Percentiles rank a stretch among this genome's conserved stretches.
phyloP scores from a whole-genome alignment of 805 yeast genomes.

The Teunomyces kruisii region DNA sequence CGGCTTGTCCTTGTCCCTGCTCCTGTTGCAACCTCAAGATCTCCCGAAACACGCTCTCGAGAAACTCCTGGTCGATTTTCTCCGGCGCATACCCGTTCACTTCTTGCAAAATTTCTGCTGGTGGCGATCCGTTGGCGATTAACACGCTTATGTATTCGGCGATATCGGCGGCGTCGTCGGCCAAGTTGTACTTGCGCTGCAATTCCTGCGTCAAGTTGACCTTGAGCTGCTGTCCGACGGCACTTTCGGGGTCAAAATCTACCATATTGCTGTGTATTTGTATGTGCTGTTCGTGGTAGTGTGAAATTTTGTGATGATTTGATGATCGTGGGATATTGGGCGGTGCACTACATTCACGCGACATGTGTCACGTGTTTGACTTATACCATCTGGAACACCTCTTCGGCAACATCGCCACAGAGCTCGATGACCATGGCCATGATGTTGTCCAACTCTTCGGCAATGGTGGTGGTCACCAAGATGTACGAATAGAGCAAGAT shows the following conservation, averaged over 20 bases:
- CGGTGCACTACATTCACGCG: not conserved
- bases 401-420: constrained; percentile 67
- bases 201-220: constrained; percentile 36
- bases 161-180: constrained; percentile 51
- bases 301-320: not conserved
- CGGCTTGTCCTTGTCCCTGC: constrained; percentile 8
- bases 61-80: constrained; percentile 56
- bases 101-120: constrained; percentile 60
- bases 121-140: constrained; percentile 65
- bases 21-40: constrained; percentile 37
- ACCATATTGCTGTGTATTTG: constrained; percentile 5
- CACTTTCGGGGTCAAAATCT: constrained; percentile 41
- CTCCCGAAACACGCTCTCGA: constrained; percentile 58
- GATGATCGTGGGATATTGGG: not conserved
- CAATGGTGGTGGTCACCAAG: constrained; percentile 66
- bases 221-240: constrained; percentile 36
- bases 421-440: constrained; percentile 54
- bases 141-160: constrained; percentile 75
- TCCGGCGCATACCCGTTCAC: constrained; percentile 61
- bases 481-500: constrained; percentile 74
- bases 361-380: too few relatives aligned
- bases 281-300: not conserved
- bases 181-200: constrained; percentile 30
- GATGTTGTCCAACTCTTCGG: constrained; percentile 62
- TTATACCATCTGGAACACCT: constrained; percentile 49